Base-by-base conservation (phyloP, 345 rosid species). In the Carallia brachiata region DNA sequence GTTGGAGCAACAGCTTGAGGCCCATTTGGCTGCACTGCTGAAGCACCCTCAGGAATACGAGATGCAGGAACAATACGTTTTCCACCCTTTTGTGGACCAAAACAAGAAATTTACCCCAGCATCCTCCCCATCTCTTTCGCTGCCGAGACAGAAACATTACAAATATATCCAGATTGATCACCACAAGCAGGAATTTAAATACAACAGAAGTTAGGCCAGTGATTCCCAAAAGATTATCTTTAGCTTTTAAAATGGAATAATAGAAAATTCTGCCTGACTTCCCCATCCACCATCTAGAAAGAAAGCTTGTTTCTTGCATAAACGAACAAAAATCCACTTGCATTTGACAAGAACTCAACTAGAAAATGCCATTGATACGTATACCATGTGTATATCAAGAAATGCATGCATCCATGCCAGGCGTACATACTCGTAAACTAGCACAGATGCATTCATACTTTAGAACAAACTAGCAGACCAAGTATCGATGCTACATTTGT, bases 101-200 rank as follows among this genome's bases (percentile, higher is more conserved):
- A 93, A 81, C 98, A 93, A 64, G 96, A 80, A 93, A 81, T 7
- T 88, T 90, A 56, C 87, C 91, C 81, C 79, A 93, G 78, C 98
- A 93, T 60, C 94, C 92, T 68, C 89, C 92, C 94, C 97, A 93
- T 80, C 92, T 77, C 85, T 89, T 91, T 74, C 83, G 80, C 94
- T 93, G 88, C 58, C 70, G 80, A 73, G 16, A 73, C 54, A 72
- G 52, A 32, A 74, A 61, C 39, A 59, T 40, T 62, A 69, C 39
- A 15, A 28, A 44, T 55, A 6, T 8, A 32, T n/a, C 52, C 62
- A 67, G 60, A 67, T 67, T 40, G 66, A 67, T 7, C 64, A 63
- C 16, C 5, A 16, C 3, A 30, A 54, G 55, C 52, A 52, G 55
- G 66, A 65, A 65, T 27, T 1, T 12, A 36, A 63, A 34, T 27